Conservation (phyloP, 164 flowering plant genomes). For the Sedum album region DNA sequence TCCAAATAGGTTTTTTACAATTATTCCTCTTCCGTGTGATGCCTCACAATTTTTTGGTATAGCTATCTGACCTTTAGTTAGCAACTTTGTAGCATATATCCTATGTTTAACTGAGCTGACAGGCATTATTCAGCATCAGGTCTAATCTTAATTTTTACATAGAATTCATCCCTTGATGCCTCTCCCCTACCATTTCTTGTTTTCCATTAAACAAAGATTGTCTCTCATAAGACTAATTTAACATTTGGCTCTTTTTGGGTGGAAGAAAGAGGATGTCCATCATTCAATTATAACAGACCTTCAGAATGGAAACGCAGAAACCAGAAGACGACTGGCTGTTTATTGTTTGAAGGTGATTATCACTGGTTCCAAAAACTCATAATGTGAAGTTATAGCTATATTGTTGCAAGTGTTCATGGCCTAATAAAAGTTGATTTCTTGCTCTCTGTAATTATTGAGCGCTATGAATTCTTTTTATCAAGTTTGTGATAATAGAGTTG, state of each 20-base stretch:
- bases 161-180: not conserved
- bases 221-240: not conserved
- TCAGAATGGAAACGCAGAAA: slow-evolving; percentile 98
- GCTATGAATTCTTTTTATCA: no score
- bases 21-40: no score
- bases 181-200: not conserved
- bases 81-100: no score
- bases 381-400: not conserved
- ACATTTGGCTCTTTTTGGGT: not conserved
- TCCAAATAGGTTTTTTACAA: not conserved
- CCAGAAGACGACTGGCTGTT: slow-evolving; percentile 97
- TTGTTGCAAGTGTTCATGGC: no score
- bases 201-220: not conserved
- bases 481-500: no score
- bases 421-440: no score
- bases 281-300: slow-evolving; percentile 97
- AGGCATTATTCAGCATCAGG: no score
- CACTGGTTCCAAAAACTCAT: not conserved
- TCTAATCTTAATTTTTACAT: not conserved
- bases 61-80: no score
- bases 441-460: no score
- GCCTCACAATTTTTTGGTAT: not conserved
- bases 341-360: slow-evolving; percentile 84
- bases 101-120: not conserved
- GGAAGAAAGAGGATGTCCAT: slow-evolving; percentile 99